Evolutionary conservation across 1,284 basidiomycete species (phyloP).

Genomic region (Cutaneotrichosporon cavernicola): DNA sequence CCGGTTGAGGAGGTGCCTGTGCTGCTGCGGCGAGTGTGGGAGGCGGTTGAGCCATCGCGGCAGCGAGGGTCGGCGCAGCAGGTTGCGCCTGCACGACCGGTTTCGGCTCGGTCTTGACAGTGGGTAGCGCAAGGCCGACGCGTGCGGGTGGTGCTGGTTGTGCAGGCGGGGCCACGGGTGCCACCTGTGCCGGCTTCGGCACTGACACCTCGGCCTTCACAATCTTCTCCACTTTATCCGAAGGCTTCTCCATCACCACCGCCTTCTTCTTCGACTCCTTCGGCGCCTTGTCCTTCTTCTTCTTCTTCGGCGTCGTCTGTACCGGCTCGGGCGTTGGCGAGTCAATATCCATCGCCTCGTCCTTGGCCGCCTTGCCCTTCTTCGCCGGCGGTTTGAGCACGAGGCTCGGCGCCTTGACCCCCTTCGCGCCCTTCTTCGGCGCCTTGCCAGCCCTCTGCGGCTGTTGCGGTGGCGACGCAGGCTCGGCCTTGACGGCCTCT

Average conservation of each 20-base stretch:
- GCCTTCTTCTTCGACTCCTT: constrained; percentile 32
- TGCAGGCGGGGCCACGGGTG: not conserved
- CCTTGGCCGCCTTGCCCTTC: constrained; percentile 22
- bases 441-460: constrained; percentile 16
- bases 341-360: constrained; percentile 28
- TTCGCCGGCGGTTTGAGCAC: constrained; percentile 24
- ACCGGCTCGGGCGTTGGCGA: constrained; percentile 10
- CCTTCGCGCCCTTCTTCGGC: constrained; percentile 20
- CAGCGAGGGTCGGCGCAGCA: constrained; percentile 20
- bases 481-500: constrained; percentile 20
- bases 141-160: not conserved
- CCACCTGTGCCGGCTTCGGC: not conserved
- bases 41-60: constrained; percentile 17
- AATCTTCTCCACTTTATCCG: not conserved
- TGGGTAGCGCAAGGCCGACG: not conserved
- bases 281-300: constrained; percentile 23
- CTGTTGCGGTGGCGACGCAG: not conserved
- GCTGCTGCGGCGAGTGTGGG: constrained; percentile 11
- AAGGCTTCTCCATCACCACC: constrained; percentile 7
- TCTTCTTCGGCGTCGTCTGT: constrained; percentile 16
- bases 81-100: constrained; percentile 4
- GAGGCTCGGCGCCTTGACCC: constrained; percentile 27
- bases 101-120: constrained; percentile 7
- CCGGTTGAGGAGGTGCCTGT: constrained; percentile 7
- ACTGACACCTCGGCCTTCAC: not conserved